Evolutionary conservation across 176 grass and related monocot genomes (phyloP).

Genomic region (Oryza brachyantha): DNA sequence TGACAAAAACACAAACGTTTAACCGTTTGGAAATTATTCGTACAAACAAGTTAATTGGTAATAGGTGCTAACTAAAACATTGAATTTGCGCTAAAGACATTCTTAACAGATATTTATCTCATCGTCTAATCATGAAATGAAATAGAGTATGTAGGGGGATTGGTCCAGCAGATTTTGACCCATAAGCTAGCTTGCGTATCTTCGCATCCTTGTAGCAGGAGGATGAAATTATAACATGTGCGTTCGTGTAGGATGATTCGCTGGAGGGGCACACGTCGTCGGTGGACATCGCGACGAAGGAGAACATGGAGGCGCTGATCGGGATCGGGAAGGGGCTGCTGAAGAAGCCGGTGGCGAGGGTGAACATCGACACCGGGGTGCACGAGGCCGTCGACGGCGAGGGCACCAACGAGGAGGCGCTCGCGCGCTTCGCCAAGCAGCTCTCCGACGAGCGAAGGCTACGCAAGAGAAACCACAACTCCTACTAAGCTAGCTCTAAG

Average conservation of each 20-base stretch:
- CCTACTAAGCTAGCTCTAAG: neutral
- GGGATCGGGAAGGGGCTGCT: conserved; percentile 43
- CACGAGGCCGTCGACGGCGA: neutral
- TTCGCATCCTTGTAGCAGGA: too few species aligned
- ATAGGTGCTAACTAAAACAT: too few species aligned
- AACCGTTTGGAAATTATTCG: too few species aligned
- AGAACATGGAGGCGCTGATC: conserved; percentile 62
- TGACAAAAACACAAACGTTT: too few species aligned
- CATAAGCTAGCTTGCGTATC: too few species aligned
- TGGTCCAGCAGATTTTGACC: too few species aligned
- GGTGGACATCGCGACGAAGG: conserved; percentile 56
- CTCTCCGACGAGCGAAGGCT: conserved; percentile 53
- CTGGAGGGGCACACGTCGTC: conserved; percentile 34
- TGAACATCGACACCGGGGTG: conserved; percentile 55
- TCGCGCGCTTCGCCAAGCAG: conserved; percentile 41
- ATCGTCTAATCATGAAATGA: too few species aligned
- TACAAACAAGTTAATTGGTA: too few species aligned
- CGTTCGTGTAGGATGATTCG: conserved; percentile 38
- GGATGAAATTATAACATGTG: too few species aligned
- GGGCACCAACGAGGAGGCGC: conserved; percentile 48
- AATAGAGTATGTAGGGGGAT: too few species aligned
- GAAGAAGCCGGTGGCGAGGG: conserved; percentile 45
- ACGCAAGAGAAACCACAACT: conserved; percentile 11
- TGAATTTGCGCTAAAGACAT: too few species aligned
- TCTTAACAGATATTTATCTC: too few species aligned